A percentile compares a stretch with the other conserved stretches of the same genome.
These are phyloP conservation scores for Heliamphora pulchella DNA, from an alignment of 179 eudicot genomes.

Conservation along the genomic window DNA sequence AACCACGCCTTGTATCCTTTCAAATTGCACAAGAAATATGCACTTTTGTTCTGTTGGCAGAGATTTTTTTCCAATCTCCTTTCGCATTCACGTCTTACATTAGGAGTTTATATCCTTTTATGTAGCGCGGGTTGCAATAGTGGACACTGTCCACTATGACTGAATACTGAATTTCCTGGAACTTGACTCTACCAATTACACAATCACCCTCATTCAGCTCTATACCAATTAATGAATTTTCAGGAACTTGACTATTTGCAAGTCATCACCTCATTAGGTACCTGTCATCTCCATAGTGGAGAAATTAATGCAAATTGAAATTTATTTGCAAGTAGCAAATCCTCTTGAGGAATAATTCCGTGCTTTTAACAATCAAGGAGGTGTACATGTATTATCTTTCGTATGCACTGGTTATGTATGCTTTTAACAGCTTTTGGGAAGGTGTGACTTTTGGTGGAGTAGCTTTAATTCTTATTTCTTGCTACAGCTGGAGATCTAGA, in stretches of 20 bases:
- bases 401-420: background rate
- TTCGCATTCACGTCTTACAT: background rate
- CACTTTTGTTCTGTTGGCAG: background rate
- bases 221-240: background rate
- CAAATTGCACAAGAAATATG: background rate
- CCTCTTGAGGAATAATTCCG: background rate
- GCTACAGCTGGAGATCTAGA: conserved; percentile 73
- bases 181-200: background rate
- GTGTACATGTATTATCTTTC: background rate
- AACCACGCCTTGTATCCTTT: background rate
- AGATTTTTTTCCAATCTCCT: background rate
- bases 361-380: background rate
- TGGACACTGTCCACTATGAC: too few relatives aligned
- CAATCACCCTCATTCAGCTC: background rate
- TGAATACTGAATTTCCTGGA: background rate
- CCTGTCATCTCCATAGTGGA: background rate
- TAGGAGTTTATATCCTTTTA: background rate
- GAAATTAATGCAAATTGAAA: background rate
- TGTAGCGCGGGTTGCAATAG: background rate
- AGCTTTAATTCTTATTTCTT: conserved; percentile 16
- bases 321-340: background rate
- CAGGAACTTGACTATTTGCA: conserved; percentile 2
- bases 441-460: background rate
- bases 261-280: background rate
- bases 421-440: conserved; percentile 1